Percentiles rank a stretch among this genome's conserved stretches.
phyloP scores from a whole-genome alignment of 2,329 filamentous ascomycete species.

The Aspergillus brunneoviolaceus region DNA sequence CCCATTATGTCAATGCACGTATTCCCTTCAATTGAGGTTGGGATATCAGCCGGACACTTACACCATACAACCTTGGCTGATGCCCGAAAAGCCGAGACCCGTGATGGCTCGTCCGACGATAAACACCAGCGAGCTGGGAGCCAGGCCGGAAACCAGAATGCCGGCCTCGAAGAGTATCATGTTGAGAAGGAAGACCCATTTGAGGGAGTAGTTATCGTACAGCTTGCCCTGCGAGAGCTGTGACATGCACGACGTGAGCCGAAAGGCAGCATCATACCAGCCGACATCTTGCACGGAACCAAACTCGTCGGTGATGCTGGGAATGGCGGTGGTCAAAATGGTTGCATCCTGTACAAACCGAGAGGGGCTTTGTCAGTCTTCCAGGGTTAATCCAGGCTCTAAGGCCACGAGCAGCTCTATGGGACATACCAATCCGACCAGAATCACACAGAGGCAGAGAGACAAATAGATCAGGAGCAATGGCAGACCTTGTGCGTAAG shows the following conservation, averaged over 20 bases:
- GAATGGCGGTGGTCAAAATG: background rate
- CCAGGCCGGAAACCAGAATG: background rate
- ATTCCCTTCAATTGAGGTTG: no score
- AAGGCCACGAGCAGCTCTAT: no score
- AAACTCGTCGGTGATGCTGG: slow-evolving; percentile 1
- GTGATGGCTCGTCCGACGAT: slow-evolving; percentile 2
- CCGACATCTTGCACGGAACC: background rate
- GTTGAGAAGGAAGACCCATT: background rate
- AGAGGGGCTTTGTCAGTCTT: no score
- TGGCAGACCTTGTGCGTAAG: no score
- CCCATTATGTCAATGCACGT: no score
- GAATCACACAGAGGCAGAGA: no score
- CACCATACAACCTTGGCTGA: slow-evolving; percentile 3
- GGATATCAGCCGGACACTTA: background rate
- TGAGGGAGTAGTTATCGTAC: background rate
- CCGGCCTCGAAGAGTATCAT: background rate
- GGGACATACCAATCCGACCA: no score
- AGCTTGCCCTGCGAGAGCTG: background rate
- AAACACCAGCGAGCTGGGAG: background rate
- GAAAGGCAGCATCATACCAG: slow-evolving; percentile 3
- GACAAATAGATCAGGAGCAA: no score
- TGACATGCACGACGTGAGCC: background rate
- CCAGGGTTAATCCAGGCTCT: no score
- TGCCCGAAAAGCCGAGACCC: background rate
- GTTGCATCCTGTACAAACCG: background rate